phyloP scores from a whole-genome alignment of 2,329 filamentous ascomycete species.

The Tolypocladium nubicola region DNA sequence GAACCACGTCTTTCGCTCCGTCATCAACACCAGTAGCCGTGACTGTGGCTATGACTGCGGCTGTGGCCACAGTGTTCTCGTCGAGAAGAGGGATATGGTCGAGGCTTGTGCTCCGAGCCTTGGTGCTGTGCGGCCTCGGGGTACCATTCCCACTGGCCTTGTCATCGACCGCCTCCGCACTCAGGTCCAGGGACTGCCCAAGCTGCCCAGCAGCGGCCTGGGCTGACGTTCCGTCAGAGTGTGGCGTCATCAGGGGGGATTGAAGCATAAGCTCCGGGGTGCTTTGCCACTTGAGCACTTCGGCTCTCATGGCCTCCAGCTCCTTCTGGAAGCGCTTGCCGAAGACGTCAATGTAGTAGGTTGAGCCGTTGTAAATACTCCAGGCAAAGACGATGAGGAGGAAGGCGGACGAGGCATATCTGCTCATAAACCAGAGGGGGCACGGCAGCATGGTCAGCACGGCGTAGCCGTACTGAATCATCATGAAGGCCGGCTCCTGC shows the following conservation, averaged over 20 bases:
- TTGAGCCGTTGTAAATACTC: conserved; percentile 95
- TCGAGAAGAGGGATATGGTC: conserved; percentile 50
- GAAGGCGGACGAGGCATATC: conserved; percentile 68
- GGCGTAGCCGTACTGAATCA: conserved; percentile 88
- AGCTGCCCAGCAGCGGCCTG: conserved; percentile 5
- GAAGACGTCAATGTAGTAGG: conserved; percentile 97
- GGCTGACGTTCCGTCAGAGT: conserved; percentile 10
- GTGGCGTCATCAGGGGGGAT: conserved; percentile 22
- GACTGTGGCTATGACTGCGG: conserved; percentile 8
- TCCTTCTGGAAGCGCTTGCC: conserved; percentile 96
- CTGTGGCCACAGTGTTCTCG: conserved; percentile 22
- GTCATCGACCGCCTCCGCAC: background rate
- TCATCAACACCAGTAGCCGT: conserved; percentile 32
- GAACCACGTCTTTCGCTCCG: conserved; percentile 32
- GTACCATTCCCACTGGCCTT: conserved; percentile 2
- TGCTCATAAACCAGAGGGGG: conserved; percentile 87
- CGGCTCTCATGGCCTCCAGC: conserved; percentile 75
- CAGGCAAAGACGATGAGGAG: conserved; percentile 77
- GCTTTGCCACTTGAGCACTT: conserved; percentile 81
- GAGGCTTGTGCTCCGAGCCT: conserved; percentile 21
- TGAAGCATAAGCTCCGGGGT: conserved; percentile 36
- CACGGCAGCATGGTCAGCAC: conserved; percentile 90
- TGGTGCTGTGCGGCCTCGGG: conserved; percentile 8
- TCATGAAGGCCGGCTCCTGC: conserved; percentile 89
- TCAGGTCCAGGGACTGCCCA: conserved; percentile 7